phyloP scores from a whole-genome alignment of 768 basidiomycete species.

The Psilocybe azurescens region DNA sequence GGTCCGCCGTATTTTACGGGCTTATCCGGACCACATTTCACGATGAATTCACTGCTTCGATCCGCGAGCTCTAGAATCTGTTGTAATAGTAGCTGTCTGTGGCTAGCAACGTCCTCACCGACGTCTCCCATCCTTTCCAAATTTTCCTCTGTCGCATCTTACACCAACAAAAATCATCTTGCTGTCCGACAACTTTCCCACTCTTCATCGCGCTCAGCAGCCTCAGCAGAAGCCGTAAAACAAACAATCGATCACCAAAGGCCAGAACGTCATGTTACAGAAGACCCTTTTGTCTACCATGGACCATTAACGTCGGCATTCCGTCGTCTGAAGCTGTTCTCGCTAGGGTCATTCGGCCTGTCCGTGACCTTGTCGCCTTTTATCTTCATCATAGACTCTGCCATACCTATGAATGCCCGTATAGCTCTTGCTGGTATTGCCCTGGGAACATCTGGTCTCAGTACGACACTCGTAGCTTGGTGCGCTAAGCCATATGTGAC shows the following conservation, averaged over 20 bases:
- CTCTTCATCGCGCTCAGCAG: conserved; percentile 16
- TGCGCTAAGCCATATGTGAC: conserved; percentile 79
- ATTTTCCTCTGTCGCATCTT: conserved; percentile 1
- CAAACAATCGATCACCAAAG: conserved; percentile 8
- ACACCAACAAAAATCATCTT: conserved; percentile 3
- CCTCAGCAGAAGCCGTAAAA: conserved; percentile 15
- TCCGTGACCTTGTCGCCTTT: conserved; percentile 76
- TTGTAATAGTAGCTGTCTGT: background rate
- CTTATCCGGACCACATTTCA: background rate
- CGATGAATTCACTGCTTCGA: conserved; percentile 16
- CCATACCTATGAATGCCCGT: conserved; percentile 72
- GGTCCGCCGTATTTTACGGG: background rate
- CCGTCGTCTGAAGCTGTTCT: conserved; percentile 82
- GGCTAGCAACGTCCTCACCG: background rate
- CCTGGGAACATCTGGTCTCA: conserved; percentile 71
- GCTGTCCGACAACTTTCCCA: conserved; percentile 19
- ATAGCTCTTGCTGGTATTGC: conserved; percentile 72
- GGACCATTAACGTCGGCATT: conserved; percentile 79
- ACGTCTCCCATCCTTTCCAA: background rate
- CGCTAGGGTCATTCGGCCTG: conserved; percentile 75
- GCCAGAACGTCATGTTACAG: conserved; percentile 28
- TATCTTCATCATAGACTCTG: conserved; percentile 82
- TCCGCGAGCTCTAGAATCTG: conserved; percentile 3
- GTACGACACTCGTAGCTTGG: conserved; percentile 76
- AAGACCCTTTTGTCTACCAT: conserved; percentile 50